Percentiles rank a stretch among this genome's conserved stretches.
Evolutionary conservation across 2,329 filamentous ascomycete species (phyloP).

Genomic region (Aureobasidium pullulans): DNA sequence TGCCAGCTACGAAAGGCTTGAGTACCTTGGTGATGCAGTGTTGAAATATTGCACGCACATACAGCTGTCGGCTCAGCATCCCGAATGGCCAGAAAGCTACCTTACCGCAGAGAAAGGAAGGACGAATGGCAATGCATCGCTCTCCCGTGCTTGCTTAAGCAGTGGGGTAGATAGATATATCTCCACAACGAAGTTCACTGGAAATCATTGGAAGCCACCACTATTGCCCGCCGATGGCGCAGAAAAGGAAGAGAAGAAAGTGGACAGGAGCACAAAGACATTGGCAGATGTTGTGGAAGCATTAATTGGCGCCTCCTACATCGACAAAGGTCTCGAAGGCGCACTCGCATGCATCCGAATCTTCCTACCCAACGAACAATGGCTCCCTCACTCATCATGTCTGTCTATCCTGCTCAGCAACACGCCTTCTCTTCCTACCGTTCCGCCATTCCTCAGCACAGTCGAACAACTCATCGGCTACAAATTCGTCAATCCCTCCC

Average conservation of each 20-base stretch:
- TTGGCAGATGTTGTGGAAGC: constrained; percentile 85
- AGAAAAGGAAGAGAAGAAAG: constrained; percentile 24
- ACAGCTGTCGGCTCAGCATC: constrained; percentile 55
- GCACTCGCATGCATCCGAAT: constrained; percentile 57
- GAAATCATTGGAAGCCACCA: constrained; percentile 62
- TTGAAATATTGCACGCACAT: constrained; percentile 67
- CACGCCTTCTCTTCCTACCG: neutral
- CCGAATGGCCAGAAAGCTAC: constrained; percentile 67
- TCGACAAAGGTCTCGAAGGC: constrained; percentile 59
- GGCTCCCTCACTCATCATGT: constrained; percentile 16
- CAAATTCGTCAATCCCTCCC: constrained; percentile 56
- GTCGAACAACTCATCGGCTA: constrained; percentile 65
- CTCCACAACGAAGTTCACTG: constrained; percentile 58
- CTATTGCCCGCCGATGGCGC: constrained; percentile 38
- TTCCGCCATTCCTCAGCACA: neutral
- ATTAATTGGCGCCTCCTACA: constrained; percentile 67
- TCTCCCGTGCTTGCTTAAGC: constrained; percentile 57
- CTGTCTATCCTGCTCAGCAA: neutral
- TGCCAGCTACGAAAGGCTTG: constrained; percentile 72
- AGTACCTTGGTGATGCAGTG: constrained; percentile 79
- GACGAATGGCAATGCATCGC: constrained; percentile 56
- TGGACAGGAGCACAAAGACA: constrained; percentile 61
- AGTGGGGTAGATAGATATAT: constrained; percentile 66
- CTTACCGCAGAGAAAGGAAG: constrained; percentile 61
- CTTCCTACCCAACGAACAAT: constrained; percentile 52